Conservation (phyloP, 2,329 filamentous ascomycete species). For the Scytalidium sp. region DNA sequence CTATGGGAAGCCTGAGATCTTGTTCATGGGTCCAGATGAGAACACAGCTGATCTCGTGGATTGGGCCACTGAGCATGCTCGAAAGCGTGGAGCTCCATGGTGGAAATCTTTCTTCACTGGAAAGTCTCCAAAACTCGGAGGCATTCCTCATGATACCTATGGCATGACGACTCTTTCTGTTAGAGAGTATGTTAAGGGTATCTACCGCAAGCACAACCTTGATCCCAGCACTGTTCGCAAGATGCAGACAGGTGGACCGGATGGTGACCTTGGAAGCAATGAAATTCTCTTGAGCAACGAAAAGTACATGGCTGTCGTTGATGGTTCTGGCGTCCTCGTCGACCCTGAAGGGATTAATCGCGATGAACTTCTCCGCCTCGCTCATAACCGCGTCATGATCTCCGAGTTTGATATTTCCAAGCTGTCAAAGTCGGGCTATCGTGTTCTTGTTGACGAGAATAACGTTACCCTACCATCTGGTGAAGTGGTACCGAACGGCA, state of each 20-base stretch:
- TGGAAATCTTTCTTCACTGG: constrained; percentile 99
- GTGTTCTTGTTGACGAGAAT: constrained; percentile 86
- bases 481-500: constrained; percentile 86
- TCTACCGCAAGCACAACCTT: constrained; percentile 93
- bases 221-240: constrained; percentile 84
- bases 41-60: constrained; percentile 97
- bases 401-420: constrained; percentile 80
- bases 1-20: constrained; percentile 90
- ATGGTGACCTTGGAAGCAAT: constrained; percentile 95
- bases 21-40: constrained; percentile 99
- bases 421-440: constrained; percentile 84
- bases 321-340: constrained; percentile 90
- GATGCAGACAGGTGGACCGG: constrained; percentile 95
- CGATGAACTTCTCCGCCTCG: constrained; percentile 78
- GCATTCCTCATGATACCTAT: constrained; percentile 93
- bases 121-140: constrained; percentile 92
- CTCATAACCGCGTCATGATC: constrained; percentile 87
- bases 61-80: constrained; percentile 97
- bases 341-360: constrained; percentile 88
- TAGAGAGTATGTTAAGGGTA: constrained; percentile 91
- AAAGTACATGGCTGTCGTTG: constrained; percentile 93
- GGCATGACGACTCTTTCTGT: constrained; percentile 98
- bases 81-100: constrained; percentile 84
- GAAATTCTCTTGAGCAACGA: constrained; percentile 96
- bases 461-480: constrained; percentile 86